Percentiles rank a stretch among this genome's conserved stretches.
These are phyloP conservation scores for Cajanus cajan DNA, from an alignment of 306 rosid genomes.

Conservation along the genomic window DNA sequence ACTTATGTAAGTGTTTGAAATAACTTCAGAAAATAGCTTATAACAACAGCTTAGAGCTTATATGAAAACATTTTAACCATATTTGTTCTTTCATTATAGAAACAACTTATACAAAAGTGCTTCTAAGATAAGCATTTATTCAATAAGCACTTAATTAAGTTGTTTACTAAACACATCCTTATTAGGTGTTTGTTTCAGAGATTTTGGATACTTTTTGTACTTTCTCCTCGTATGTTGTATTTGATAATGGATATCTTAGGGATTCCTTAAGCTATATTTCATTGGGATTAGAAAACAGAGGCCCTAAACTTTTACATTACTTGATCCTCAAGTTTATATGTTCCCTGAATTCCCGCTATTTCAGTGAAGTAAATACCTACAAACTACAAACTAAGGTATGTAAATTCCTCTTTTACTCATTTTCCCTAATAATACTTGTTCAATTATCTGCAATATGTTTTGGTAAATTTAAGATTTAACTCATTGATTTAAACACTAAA, in stretches of 20 bases:
- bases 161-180: background rate
- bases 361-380: background rate
- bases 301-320: background rate
- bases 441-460: constrained; percentile 16
- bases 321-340: background rate
- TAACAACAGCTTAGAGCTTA: background rate
- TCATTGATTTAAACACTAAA: no score
- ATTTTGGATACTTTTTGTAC: background rate
- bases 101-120: background rate
- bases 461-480: constrained; percentile 19
- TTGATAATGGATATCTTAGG: background rate
- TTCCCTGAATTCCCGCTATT: background rate
- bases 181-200: background rate
- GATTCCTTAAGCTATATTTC: background rate
- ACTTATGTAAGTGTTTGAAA: background rate
- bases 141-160: background rate
- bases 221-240: constrained; percentile 9
- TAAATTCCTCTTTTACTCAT: constrained; percentile 17
- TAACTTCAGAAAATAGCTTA: background rate
- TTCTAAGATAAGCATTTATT: background rate
- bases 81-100: background rate
- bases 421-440: constrained; percentile 10
- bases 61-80: background rate
- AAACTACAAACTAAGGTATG: constrained; percentile 7
- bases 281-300: background rate